Percentiles rank a stretch among this genome's conserved stretches.
These are phyloP conservation scores for Spathaspora hagerdaliae DNA, from an alignment of 805 yeast species.

Conservation along the genomic window DNA sequence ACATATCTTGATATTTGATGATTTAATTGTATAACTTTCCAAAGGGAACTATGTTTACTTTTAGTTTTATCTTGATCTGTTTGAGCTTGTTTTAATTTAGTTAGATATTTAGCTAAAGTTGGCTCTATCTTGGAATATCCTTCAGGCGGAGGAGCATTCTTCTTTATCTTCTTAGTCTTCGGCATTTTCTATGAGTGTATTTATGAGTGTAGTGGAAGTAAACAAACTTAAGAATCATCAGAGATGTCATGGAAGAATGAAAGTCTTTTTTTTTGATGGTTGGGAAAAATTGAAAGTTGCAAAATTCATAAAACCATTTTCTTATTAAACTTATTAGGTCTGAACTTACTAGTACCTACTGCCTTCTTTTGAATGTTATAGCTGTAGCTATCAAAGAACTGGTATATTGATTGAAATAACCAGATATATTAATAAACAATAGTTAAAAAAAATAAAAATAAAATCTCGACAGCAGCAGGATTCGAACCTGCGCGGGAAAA, in stretches of 20 bases:
- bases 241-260: too few species aligned
- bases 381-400: too few species aligned
- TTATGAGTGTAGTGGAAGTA: too few species aligned
- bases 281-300: too few species aligned
- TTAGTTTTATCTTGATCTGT: conserved; percentile 29
- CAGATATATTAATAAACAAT: too few species aligned
- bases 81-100: conserved; percentile 51
- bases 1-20: conserved; percentile 76
- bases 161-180: conserved; percentile 32
- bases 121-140: conserved; percentile 71
- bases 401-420: too few species aligned
- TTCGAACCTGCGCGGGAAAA: conserved; percentile 45
- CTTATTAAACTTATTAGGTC: too few species aligned
- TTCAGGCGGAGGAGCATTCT: conserved; percentile 59
- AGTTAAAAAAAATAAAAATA: conserved; percentile 9
- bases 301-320: too few species aligned
- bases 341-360: too few species aligned
- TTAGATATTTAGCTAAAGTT: conserved; percentile 56
- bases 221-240: too few species aligned
- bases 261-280: too few species aligned
- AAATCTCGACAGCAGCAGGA: conserved; percentile 42
- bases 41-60: conserved; percentile 54
- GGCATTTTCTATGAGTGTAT: conserved; percentile 45
- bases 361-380: too few species aligned
- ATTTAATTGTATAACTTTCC: conserved; percentile 68